A percentile compares a stretch with the other conserved stretches of the same genome.
phyloP scores from a whole-genome alignment of 441 rosid species.

The Corymbia calophylla region DNA sequence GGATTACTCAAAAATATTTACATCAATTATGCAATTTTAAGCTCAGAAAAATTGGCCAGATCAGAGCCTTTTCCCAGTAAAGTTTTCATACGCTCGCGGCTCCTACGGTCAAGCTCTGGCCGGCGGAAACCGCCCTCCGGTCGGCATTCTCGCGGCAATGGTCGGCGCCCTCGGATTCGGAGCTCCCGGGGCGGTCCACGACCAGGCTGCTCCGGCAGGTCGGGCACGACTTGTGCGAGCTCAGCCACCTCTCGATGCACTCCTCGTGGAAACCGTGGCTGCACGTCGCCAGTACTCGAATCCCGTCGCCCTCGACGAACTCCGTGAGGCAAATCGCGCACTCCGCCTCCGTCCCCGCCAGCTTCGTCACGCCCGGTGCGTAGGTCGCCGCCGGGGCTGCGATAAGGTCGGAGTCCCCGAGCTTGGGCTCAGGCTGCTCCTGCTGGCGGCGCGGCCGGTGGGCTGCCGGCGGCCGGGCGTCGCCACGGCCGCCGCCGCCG shows the following conservation, averaged over 20 bases:
- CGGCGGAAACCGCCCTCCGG: not conserved
- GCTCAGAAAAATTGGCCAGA: not conserved
- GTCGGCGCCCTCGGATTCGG: not conserved
- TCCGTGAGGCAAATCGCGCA: constrained; percentile 81
- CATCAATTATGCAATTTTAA: not conserved
- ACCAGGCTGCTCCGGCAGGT: constrained; percentile 56
- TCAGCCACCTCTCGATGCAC: constrained; percentile 62
- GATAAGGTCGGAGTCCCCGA: constrained; percentile 7
- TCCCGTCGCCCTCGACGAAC: constrained; percentile 58
- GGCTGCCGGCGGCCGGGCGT: not conserved
- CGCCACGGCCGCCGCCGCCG: not conserved
- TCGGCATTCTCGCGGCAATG: not conserved
- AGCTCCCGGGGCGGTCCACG: constrained; percentile 8
- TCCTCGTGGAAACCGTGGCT: constrained; percentile 68
- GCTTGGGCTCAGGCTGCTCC: constrained; percentile 15
- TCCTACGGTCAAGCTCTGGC: not conserved
- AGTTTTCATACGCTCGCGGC: not conserved
- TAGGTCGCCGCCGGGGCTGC: constrained; percentile 28
- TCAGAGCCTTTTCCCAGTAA: not conserved
- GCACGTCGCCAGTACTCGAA: constrained; percentile 59
- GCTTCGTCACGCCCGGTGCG: constrained; percentile 27
- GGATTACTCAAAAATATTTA: not conserved
- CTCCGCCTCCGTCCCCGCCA: constrained; percentile 47
- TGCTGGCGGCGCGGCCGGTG: constrained; percentile 12
- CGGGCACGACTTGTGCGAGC: constrained; percentile 62